Conservation (phyloP, 129 eudicot genomes). For the Scalesia atractyloides region DNA sequence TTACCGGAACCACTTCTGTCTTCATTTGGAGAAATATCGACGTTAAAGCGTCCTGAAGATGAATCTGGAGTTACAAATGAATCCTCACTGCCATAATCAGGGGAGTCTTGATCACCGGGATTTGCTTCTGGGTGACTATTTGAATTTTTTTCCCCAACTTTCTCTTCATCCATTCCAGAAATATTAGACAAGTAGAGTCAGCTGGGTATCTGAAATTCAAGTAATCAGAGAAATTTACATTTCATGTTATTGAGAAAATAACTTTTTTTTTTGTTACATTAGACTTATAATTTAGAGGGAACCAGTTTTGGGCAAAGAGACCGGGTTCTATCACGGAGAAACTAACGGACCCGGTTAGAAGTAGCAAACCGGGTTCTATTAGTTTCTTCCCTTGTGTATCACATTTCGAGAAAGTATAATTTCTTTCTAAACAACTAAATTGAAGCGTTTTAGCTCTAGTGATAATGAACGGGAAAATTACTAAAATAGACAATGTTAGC, state of each 20-base stretch:
- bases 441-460: neutral
- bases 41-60: constrained; percentile 29
- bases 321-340: neutral
- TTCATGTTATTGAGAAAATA: neutral
- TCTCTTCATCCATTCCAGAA: constrained; percentile 57
- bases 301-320: neutral
- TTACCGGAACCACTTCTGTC: constrained; percentile 20
- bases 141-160: constrained; percentile 26
- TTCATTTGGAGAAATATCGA: constrained; percentile 7
- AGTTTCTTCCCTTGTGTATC: neutral
- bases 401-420: neutral
- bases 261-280: neutral
- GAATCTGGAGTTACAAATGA: constrained; percentile 34
- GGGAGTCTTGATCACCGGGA: constrained; percentile 31
- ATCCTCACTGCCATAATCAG: constrained; percentile 22
- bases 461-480: no score
- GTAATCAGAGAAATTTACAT: constrained; percentile 2
- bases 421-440: neutral
- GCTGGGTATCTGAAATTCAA: constrained; percentile 27
- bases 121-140: constrained; percentile 11
- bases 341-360: neutral
- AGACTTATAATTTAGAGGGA: neutral
- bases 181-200: constrained; percentile 32
- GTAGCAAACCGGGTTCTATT: neutral
- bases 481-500: no score